Evolutionary conservation across 176 grass and related monocot species (phyloP).

Genomic region (Aegilops bicornis): DNA sequence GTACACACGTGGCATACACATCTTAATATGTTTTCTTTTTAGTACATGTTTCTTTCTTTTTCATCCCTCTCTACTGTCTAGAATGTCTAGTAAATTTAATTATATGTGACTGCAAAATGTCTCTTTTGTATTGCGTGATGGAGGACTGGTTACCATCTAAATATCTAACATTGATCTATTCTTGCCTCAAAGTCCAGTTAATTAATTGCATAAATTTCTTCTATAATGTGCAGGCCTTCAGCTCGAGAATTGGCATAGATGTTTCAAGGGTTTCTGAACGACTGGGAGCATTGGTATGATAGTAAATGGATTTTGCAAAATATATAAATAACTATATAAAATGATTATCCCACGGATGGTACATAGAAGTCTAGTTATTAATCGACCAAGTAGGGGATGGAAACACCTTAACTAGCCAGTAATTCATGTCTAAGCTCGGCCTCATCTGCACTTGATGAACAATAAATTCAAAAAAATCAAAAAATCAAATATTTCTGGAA

Average conservation of each 20-base stretch:
- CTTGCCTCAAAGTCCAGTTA: not conserved
- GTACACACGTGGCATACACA: too few relatives aligned
- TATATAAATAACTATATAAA: not conserved
- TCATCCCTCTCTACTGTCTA: not conserved
- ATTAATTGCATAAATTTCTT: not conserved
- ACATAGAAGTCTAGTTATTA: not conserved
- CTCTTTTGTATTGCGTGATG: not conserved
- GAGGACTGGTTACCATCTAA: not conserved
- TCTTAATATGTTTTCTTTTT: too few relatives aligned
- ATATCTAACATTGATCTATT: not conserved
- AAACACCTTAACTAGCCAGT: too few relatives aligned
- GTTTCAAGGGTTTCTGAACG: slow-evolving; percentile 53
- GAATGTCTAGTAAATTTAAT: not conserved
- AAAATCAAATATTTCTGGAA: too few relatives aligned
- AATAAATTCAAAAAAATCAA: too few relatives aligned
- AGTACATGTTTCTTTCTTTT: too few relatives aligned
- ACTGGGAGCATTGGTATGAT: slow-evolving; percentile 38
- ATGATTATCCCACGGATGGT: not conserved
- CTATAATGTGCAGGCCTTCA: slow-evolving; percentile 53
- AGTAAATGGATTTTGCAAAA: not conserved
- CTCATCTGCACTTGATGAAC: too few relatives aligned
- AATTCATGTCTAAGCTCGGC: too few relatives aligned
- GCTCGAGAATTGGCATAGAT: slow-evolving; percentile 67
- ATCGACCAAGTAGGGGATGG: not conserved
- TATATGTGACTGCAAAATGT: not conserved